phyloP scores from a whole-genome alignment of 1,284 basidiomycete species.

The Pascua guehoae region DNA sequence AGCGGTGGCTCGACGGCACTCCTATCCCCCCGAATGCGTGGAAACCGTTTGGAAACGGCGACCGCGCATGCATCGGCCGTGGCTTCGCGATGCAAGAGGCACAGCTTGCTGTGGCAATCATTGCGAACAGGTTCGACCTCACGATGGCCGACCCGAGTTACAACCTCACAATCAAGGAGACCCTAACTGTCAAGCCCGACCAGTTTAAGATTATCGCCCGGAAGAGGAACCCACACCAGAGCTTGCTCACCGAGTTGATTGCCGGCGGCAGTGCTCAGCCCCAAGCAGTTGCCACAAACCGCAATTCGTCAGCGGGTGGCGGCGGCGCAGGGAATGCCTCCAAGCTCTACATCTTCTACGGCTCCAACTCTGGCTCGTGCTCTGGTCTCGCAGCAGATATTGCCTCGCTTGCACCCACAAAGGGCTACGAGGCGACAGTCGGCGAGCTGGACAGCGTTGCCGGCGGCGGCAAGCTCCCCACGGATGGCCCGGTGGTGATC shows the following conservation, averaged over 20 bases:
- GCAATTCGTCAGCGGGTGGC: not conserved
- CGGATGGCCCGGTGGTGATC: conserved; percentile 55
- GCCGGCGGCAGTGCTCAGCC: not conserved
- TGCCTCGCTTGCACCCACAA: conserved; percentile 48
- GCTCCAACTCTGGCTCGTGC: conserved; percentile 55
- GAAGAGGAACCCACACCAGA: conserved; percentile 4
- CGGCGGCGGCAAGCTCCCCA: conserved; percentile 50
- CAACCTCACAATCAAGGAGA: conserved; percentile 52
- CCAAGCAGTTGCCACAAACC: not conserved
- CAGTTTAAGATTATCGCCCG: conserved; percentile 51
- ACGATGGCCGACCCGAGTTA: conserved; percentile 52
- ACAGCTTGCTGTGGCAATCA: conserved; percentile 48
- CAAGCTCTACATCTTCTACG: conserved; percentile 16
- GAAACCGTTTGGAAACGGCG: conserved; percentile 40
- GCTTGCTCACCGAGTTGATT: conserved; percentile 16
- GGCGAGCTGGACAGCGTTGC: conserved; percentile 52
- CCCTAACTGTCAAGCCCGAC: conserved; percentile 55
- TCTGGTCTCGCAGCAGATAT: conserved; percentile 56
- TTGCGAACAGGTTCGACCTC: conserved; percentile 55
- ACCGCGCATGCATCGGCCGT: conserved; percentile 45
- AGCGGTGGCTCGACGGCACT: conserved; percentile 55
- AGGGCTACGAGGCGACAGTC: conserved; percentile 52
- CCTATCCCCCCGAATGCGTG: conserved; percentile 45
- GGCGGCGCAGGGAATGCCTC: not conserved
- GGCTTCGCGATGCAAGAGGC: conserved; percentile 57